phyloP scores from a whole-genome alignment of 2,329 filamentous ascomycete species.

The Penicillium sp. region DNA sequence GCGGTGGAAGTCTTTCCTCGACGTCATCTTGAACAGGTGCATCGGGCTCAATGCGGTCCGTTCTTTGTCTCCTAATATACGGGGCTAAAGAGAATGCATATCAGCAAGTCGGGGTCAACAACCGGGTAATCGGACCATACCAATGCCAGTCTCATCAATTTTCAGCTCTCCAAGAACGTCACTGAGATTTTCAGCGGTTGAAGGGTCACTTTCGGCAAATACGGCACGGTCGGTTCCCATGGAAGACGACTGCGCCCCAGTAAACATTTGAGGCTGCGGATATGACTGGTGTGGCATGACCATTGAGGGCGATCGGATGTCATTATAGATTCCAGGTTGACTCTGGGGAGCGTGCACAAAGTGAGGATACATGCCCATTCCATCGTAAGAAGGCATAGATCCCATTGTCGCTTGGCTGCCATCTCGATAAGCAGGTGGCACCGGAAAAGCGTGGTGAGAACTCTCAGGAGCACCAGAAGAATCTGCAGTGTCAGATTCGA shows the following conservation, averaged over 20 bases:
- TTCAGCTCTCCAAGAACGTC: constrained; percentile 82
- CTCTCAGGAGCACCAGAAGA: constrained; percentile 45
- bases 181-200: constrained; percentile 68
- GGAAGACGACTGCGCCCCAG: constrained; percentile 25
- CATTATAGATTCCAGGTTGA: constrained; percentile 31
- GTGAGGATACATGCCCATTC: constrained; percentile 41
- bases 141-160: constrained; percentile 82
- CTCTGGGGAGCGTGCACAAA: constrained; percentile 32
- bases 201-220: constrained; percentile 61
- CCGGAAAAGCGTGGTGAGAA: constrained; percentile 53
- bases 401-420: constrained; percentile 53
- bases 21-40: constrained; percentile 65
- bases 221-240: constrained; percentile 44
- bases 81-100: constrained; percentile 57
- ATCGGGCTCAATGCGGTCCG: constrained; percentile 50
- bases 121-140: constrained; percentile 51
- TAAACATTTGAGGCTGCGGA: constrained; percentile 28
- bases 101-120: background rate
- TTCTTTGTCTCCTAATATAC: constrained; percentile 70
- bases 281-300: constrained; percentile 30
- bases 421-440: constrained; percentile 46
- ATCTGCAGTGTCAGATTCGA: constrained; percentile 25
- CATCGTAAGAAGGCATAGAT: constrained; percentile 45
- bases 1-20: constrained; percentile 67
- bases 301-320: constrained; percentile 32